Conservation (phyloP, 495 filamentous ascomycete species). For the Penicillium goetzii region DNA sequence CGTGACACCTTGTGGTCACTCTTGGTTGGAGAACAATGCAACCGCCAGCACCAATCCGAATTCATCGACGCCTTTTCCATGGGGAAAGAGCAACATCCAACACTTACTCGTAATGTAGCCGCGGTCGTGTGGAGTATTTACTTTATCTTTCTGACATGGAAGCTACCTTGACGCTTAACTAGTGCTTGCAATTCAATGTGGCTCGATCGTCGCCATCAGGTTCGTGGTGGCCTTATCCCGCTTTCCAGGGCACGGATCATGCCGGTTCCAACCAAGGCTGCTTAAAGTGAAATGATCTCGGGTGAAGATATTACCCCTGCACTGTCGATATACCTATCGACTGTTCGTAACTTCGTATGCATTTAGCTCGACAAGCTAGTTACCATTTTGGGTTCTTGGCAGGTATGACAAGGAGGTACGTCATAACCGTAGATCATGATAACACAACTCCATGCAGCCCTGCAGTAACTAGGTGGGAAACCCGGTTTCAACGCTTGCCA, state of each 20-base stretch:
- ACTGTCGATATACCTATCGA: too few relatives aligned
- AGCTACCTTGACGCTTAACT: neutral
- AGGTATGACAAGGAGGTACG: slow-evolving; percentile 28
- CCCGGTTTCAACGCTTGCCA: slow-evolving; percentile 10
- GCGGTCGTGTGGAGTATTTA: too few relatives aligned
- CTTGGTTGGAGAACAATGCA: too few relatives aligned
- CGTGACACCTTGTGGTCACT: too few relatives aligned
- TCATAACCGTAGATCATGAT: slow-evolving; percentile 16
- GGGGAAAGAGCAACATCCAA: too few relatives aligned
- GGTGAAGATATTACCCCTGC: too few relatives aligned
- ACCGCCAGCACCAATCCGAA: too few relatives aligned
- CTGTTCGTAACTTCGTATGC: neutral
- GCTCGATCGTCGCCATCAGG: neutral
- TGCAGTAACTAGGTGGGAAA: neutral
- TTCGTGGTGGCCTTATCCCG: neutral
- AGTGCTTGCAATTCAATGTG: neutral
- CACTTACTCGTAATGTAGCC: too few relatives aligned
- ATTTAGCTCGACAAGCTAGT: neutral
- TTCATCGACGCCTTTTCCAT: too few relatives aligned
- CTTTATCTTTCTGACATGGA: neutral
- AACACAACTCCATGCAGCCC: neutral
- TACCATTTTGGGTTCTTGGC: slow-evolving; percentile 13
- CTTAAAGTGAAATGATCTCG: too few relatives aligned
- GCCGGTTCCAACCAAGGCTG: too few relatives aligned
- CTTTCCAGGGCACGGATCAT: too few relatives aligned